These are phyloP conservation scores for Fusarium torreyae DNA, from an alignment of 2,329 filamentous ascomycete genomes.

Conservation along the genomic window DNA sequence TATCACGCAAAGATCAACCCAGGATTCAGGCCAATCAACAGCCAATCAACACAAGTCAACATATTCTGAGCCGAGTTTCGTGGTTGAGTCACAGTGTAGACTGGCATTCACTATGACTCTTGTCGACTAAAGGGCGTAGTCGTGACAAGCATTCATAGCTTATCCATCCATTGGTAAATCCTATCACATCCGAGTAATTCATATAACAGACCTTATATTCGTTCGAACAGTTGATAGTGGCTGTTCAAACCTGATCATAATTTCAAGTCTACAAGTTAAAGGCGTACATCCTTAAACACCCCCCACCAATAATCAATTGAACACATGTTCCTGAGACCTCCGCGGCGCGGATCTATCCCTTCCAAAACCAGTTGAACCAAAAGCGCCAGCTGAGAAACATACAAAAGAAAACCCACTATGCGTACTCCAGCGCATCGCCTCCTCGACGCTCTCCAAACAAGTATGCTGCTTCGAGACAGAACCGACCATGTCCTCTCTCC, in stretches of 20 bases:
- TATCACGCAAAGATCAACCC: background rate
- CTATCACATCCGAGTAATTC: background rate
- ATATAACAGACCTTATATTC: background rate
- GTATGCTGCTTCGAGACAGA: conserved; percentile 92
- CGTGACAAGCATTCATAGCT: background rate
- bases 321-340: conserved; percentile 11
- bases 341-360: conserved; percentile 40
- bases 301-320: conserved; percentile 10
- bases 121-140: conserved; percentile 1
- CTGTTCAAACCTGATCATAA: conserved; percentile 3
- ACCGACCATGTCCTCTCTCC: conserved; percentile 77
- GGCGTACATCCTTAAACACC: conserved; percentile 6
- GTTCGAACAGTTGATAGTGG: background rate
- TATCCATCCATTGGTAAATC: background rate
- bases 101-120: background rate
- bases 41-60: background rate
- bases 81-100: background rate
- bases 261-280: conserved; percentile 19
- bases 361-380: conserved; percentile 14
- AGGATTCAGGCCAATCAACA: background rate
- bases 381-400: conserved; percentile 36
- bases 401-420: conserved; percentile 35
- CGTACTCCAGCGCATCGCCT: conserved; percentile 50
- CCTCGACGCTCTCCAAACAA: conserved; percentile 80
- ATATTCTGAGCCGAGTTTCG: background rate